Percentiles rank a stretch among this genome's conserved stretches.
phyloP scores from a whole-genome alignment of 345 rosid genomes.

The Camelina sativa region DNA sequence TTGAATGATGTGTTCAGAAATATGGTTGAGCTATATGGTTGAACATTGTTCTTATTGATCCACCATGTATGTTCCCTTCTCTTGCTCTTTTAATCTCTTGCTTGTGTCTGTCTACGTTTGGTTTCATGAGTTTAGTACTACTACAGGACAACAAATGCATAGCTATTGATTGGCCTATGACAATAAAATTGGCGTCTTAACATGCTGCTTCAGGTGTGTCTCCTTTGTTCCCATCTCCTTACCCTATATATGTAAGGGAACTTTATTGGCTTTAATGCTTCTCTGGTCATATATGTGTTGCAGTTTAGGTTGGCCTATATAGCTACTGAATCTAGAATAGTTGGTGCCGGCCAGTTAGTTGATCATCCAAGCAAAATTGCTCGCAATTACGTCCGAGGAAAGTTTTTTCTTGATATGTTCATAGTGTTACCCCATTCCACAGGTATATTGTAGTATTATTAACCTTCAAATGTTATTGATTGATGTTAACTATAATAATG shows the following conservation, averaged over 20 bases:
- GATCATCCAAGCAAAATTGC: constrained; percentile 74
- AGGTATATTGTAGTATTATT: constrained; percentile 52
- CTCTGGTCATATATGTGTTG: neutral
- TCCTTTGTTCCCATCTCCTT: constrained; percentile 11
- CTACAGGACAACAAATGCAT: too few relatives aligned
- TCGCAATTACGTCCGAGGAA: constrained; percentile 60
- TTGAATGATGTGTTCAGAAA: too few relatives aligned
- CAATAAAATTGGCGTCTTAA: constrained; percentile 34
- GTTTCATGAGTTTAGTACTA: too few relatives aligned
- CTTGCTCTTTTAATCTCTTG: too few relatives aligned
- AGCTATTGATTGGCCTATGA: too few relatives aligned
- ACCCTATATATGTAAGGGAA: neutral
- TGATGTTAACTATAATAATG: neutral
- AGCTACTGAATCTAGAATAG: constrained; percentile 1
- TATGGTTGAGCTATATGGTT: too few relatives aligned
- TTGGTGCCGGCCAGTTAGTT: neutral
- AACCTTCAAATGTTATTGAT: neutral
- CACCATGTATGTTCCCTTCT: too few relatives aligned
- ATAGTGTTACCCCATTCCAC: constrained; percentile 78
- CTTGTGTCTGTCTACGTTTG: too few relatives aligned
- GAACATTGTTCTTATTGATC: too few relatives aligned
- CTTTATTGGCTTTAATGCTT: neutral
- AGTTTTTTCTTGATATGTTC: constrained; percentile 61
- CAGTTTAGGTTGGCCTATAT: neutral
- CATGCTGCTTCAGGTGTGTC: constrained; percentile 82